Base-by-base conservation (phyloP, 2,329 filamentous ascomycete genomes). In the Corinectria fuckeliana region DNA sequence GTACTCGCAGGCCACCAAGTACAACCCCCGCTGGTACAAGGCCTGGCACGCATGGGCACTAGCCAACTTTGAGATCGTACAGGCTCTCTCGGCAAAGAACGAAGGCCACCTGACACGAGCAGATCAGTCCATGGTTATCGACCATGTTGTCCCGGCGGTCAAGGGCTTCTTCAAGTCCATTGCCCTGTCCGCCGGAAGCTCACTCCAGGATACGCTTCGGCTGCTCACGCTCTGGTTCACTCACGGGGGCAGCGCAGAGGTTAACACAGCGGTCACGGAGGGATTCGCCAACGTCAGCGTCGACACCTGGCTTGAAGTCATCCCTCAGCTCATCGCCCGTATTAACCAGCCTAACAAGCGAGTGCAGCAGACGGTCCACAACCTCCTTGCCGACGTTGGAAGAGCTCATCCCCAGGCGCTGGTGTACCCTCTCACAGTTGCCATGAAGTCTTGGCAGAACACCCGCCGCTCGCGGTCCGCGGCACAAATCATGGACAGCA, bases 11-110 rank as follows among this genome's bases (percentile, higher is more conserved):
- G 96, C 96, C 1, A 99, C 95, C 2, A 89, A 92, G 59, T 97
- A 96, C 78, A 96, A 99, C 74, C 90, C 92, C 30, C 88, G 90
- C 61, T 99, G 94, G 87, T 99, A 99, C 81, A 99, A 99, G 78
- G 95, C 96, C 7, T 99, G 95, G 95, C 95, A 99, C 77, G 91
- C 95, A 0, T 99, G 95, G 94, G 96, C 95, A 10, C 78, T 99
- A 63, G 94, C 95, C 53, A 99, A 99, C 76, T 99, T 99, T 71
- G 94, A 99, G 77, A 95, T 99, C 57, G 93, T 98, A 34, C 96
- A 95, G 68, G 88, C 90, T 0, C 81, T 95, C 57, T 86, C 89
- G 8, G 84, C 89, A 20, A 85, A 88, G 56, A 83, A 83, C 14
- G 90, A 90, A 63, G 82, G 85, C 36, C 76, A 75, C 44, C 36